Percentiles rank a stretch among this genome's conserved stretches.
These are phyloP conservation scores for Pythium phragmiticola DNA, from an alignment of 352 stramenopile species.

Conservation along the genomic window DNA sequence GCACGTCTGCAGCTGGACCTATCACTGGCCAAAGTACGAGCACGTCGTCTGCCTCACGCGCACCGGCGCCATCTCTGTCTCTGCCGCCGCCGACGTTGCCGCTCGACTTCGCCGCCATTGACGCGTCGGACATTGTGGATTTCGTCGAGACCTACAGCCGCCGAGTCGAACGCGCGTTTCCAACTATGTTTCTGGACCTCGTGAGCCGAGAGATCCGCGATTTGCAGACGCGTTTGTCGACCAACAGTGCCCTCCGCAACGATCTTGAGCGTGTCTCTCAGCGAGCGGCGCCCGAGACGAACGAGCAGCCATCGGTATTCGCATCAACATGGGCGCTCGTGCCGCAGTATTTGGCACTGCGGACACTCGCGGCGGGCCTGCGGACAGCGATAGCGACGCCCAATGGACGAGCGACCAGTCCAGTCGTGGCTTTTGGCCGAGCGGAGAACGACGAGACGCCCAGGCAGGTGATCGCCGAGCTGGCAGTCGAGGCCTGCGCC, in stretches of 20 bases:
- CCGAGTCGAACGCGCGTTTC: conserved; percentile 27
- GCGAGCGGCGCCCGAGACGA: neutral
- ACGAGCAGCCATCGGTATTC: conserved; percentile 12
- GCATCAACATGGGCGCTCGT: conserved; percentile 17
- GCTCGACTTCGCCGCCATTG: conserved; percentile 24
- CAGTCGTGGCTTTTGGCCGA: conserved; percentile 1
- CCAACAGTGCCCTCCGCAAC: neutral
- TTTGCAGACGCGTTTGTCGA: neutral
- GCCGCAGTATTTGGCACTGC: conserved; percentile 10
- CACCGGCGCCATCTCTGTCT: neutral
- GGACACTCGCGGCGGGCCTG: conserved; percentile 26
- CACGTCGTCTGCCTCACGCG: neutral
- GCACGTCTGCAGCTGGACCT: neutral
- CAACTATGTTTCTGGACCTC: conserved; percentile 26
- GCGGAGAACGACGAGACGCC: conserved; percentile 17
- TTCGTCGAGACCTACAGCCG: conserved; percentile 31
- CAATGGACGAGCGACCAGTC: neutral
- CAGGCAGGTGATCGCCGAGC: conserved; percentile 9
- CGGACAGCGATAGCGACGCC: conserved; percentile 5
- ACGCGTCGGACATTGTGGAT: conserved; percentile 23
- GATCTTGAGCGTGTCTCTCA: conserved; percentile 8
- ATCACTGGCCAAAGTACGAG: neutral
- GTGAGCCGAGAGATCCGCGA: conserved; percentile 30
- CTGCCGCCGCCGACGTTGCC: conserved; percentile 18
- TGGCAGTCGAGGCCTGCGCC: conserved; percentile 18